Evolutionary conservation across 2,329 filamentous ascomycete species (phyloP), one percentile per base, ranked within the genome.

Genomic region (Microdochium bolleyi): DNA sequence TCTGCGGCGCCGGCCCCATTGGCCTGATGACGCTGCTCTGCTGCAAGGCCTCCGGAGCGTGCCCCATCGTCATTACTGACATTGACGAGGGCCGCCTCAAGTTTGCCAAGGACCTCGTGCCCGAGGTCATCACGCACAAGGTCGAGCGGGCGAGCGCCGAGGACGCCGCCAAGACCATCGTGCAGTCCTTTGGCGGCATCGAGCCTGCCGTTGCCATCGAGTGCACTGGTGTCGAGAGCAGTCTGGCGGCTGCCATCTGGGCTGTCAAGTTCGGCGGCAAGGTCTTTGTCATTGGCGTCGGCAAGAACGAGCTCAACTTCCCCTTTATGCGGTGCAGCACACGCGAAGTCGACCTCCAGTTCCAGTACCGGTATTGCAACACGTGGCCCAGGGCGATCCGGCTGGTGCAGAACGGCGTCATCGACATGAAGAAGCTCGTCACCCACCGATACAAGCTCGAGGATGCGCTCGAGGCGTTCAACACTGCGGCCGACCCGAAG

Each of bases 331-430:
- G 90, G 51, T 80, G 92, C 54, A 92, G 87, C 62, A 92, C 92
- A 5, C 82, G 89, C 58, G 94, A 97, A 74, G 88, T 97, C 61
- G 92, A 97, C 71, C 77, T 97, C 55, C 89, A 95, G 73, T 94
- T 96, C 71, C 92, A 97, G 75, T 97, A 97, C 76, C 83, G 94
- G 56, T 97, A 97, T 76, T 82, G 81, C 74, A 96, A 97, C 75
- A 96, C 90, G 22, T 97, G 92, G 92, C 94, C 92, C 32, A 83
- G 89, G 57, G 92, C 94, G 46, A 96, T 97, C 60, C 82, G 92
- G 49, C 75, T 97, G 58, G 80, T 97, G 37, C 83, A 90, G 75
- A 90, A 85, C 66, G 89, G 89, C 2, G 82, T 96, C 3, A 81
- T 97, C 62, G 84, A 95, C 66, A 73, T 96, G 66, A 80, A 80